Conservation (phyloP, 305 asterid species). For the Fraxinus dipetala region DNA sequence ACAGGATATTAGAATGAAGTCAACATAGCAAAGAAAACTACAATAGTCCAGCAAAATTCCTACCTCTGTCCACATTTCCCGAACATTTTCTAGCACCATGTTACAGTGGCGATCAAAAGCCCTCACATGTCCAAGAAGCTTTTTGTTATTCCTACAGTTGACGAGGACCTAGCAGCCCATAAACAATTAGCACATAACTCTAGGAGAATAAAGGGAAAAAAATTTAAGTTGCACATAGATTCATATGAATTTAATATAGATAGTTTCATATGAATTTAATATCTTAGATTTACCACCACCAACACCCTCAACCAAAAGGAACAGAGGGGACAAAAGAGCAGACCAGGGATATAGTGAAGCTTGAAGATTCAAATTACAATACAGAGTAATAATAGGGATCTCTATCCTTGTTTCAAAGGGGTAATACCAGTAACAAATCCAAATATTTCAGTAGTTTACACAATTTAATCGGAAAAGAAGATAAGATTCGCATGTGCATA, state of each 20-base stretch:
- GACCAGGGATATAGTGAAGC: background rate
- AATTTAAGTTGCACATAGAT: background rate
- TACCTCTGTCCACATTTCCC: constrained; percentile 99
- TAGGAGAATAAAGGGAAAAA: background rate
- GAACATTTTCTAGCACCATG: constrained; percentile 88
- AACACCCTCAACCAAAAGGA: background rate
- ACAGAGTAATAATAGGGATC: background rate
- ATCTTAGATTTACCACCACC: background rate
- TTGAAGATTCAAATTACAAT: background rate
- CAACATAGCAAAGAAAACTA: background rate
- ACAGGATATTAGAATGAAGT: background rate
- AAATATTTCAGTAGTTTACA: background rate
- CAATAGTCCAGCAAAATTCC: constrained; percentile 4
- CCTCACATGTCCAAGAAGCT: constrained; percentile 89
- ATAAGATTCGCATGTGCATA: background rate
- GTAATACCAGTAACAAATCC: background rate
- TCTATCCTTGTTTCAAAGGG: background rate
- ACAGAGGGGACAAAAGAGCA: no score
- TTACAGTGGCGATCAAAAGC: constrained; percentile 98
- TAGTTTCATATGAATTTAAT: background rate
- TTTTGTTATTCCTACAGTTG: constrained; percentile 88
- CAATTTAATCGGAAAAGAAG: background rate
- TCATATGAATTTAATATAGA: background rate
- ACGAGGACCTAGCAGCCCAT: constrained; percentile 64
- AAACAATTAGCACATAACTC: constrained; percentile 7